phyloP scores from a whole-genome alignment of 2,329 filamentous ascomycete species.

The Aspergillus sp. region DNA sequence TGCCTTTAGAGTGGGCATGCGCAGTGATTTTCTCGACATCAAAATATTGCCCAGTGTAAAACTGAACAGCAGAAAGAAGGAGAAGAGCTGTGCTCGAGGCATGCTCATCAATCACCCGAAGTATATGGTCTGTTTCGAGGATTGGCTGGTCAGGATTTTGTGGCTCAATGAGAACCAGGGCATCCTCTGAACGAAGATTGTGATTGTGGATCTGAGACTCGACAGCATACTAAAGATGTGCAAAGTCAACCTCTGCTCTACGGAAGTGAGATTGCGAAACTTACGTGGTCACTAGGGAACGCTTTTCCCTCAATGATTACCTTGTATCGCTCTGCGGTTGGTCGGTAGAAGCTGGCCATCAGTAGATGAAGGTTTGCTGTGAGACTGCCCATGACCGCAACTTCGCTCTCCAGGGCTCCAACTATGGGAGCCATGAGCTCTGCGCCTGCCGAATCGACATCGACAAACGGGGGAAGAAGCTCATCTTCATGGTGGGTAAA shows the following conservation, averaged over 20 bases:
- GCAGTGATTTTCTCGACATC: conserved; percentile 80
- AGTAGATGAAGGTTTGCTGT: conserved; percentile 81
- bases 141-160: conserved; percentile 57
- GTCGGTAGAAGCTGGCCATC: conserved; percentile 82
- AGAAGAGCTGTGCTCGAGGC: conserved; percentile 74
- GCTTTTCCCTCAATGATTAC: conserved; percentile 89
- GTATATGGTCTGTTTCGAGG: conserved; percentile 72
- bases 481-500: conserved; percentile 72
- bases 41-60: conserved; percentile 87
- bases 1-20: conserved; percentile 71
- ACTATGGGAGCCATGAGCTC: conserved; percentile 73
- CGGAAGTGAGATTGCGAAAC: conserved; percentile 25
- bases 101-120: conserved; percentile 74
- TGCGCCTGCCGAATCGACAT: conserved; percentile 76
- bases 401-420: conserved; percentile 72
- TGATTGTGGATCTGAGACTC: conserved; percentile 79
- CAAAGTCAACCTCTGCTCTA: conserved; percentile 18
- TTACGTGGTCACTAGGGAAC: conserved; percentile 82
- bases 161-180: conserved; percentile 76
- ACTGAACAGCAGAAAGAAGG: conserved; percentile 85
- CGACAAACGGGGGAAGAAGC: conserved; percentile 72
- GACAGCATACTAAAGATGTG: conserved; percentile 69
- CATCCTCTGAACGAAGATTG: conserved; percentile 65
- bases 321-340: conserved; percentile 69
- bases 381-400: conserved; percentile 86